A percentile compares a stretch with the other conserved stretches of the same genome.
These are phyloP conservation scores for Periconia digitata DNA, from an alignment of 2,329 filamentous ascomycete genomes.

Conservation along the genomic window DNA sequence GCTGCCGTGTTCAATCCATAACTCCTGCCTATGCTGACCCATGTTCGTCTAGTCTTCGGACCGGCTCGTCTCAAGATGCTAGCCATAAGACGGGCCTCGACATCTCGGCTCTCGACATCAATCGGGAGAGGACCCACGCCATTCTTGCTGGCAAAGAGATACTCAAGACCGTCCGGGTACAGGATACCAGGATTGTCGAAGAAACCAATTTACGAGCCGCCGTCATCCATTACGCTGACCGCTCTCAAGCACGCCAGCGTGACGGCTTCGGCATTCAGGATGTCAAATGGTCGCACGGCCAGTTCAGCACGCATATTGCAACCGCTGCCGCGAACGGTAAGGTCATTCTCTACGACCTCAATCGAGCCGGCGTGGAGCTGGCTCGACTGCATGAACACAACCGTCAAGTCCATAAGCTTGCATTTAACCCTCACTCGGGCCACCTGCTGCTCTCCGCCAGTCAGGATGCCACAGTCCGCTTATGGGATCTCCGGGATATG, in stretches of 20 bases:
- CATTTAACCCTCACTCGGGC: slow-evolving; percentile 65
- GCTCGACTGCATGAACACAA: slow-evolving; percentile 65
- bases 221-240: slow-evolving; percentile 60
- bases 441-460: slow-evolving; percentile 64
- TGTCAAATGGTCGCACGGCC: slow-evolving; percentile 68
- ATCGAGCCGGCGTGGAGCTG: slow-evolving; percentile 61
- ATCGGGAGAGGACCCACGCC: slow-evolving; percentile 63
- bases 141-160: slow-evolving; percentile 67
- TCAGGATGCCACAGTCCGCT: slow-evolving; percentile 64
- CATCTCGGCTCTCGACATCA: slow-evolving; percentile 65
- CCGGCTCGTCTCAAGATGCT: slow-evolving; percentile 56
- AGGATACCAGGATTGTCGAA: slow-evolving; percentile 59
- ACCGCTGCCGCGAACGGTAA: slow-evolving; percentile 67
- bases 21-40: slow-evolving; percentile 1
- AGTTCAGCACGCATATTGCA: slow-evolving; percentile 61
- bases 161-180: slow-evolving; percentile 64
- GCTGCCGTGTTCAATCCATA: no score
- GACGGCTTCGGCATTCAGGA: slow-evolving; percentile 65
- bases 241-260: slow-evolving; percentile 53
- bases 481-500: slow-evolving; percentile 65
- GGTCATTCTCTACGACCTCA: slow-evolving; percentile 66
- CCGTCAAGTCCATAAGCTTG: slow-evolving; percentile 66
- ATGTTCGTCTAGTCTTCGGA: slow-evolving; percentile 39
- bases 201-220: slow-evolving; percentile 65
- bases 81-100: slow-evolving; percentile 66